Conservation (phyloP, 805 yeast genomes). For the Teunomyces tritomae region DNA sequence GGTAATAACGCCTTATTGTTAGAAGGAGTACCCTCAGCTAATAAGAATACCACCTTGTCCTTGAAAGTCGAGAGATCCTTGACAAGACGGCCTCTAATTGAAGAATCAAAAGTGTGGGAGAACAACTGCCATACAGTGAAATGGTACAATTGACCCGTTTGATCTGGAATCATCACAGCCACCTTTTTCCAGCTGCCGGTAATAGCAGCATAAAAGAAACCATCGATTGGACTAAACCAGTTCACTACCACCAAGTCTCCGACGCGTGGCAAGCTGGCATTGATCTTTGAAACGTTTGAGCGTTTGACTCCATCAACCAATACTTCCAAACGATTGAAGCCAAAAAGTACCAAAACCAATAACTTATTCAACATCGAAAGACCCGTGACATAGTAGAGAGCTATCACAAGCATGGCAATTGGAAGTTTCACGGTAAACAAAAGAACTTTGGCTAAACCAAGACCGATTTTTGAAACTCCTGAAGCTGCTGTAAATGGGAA, state of each 20-base stretch:
- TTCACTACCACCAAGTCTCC: conserved; percentile 57
- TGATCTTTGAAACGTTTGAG: conserved; percentile 33
- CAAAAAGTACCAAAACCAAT: conserved; percentile 25
- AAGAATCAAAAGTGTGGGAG: conserved; percentile 17
- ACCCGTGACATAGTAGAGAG: conserved; percentile 22
- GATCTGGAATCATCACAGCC: conserved; percentile 40
- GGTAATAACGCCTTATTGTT: conserved; percentile 78
- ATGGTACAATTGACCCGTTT: conserved; percentile 27
- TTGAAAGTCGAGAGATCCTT: conserved; percentile 22
- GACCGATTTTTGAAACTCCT: conserved; percentile 4
- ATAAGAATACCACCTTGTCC: conserved; percentile 51
- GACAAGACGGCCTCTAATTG: conserved; percentile 8
- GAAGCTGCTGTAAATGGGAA: conserved; percentile 15
- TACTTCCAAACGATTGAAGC: conserved; percentile 37
- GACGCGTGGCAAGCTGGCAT: conserved; percentile 31
- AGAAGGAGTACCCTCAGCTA: conserved; percentile 82
- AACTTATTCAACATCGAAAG: conserved; percentile 18
- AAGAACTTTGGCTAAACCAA: conserved; percentile 9
- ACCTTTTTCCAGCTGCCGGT: conserved; percentile 23
- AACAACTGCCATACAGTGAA: conserved; percentile 29
- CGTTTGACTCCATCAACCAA: conserved; percentile 51
- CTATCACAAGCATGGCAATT: conserved; percentile 17
- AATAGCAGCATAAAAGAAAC: conserved; percentile 24
- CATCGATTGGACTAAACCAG: conserved; percentile 59
- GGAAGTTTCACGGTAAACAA: conserved; percentile 31